These are phyloP conservation scores for Blastobotrys apis DNA, from an alignment of 1,139 yeast species.

Conservation along the genomic window DNA sequence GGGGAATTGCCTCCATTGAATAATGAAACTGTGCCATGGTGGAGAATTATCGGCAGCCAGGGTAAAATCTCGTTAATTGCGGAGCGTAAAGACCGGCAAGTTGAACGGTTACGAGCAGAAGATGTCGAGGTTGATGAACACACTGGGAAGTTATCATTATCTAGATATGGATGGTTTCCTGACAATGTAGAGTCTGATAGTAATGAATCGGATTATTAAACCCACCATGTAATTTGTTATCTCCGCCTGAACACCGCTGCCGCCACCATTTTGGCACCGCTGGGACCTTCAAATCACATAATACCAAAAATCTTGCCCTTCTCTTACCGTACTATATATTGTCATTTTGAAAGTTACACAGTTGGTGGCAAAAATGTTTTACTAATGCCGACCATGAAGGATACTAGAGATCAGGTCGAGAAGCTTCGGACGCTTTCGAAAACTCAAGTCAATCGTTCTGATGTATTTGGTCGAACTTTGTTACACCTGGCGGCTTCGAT, in stretches of 20 bases:
- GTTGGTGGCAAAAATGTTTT: too few species aligned
- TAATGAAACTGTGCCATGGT: constrained; percentile 60
- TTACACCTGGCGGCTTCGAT: constrained; percentile 55
- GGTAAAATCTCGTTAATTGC: constrained; percentile 50
- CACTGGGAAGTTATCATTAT: constrained; percentile 41
- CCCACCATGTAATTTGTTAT: too few species aligned
- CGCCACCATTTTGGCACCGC: too few species aligned
- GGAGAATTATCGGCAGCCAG: constrained; percentile 63
- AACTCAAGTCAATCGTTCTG: constrained; percentile 50
- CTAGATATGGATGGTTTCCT: constrained; percentile 67
- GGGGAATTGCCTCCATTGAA: constrained; percentile 28
- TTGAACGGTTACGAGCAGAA: constrained; percentile 45
- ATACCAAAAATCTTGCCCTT: too few species aligned
- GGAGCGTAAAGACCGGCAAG: constrained; percentile 47
- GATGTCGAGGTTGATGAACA: constrained; percentile 43
- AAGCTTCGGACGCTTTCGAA: constrained; percentile 36
- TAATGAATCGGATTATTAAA: constrained; percentile 1
- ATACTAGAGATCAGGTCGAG: too few species aligned
- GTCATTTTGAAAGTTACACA: too few species aligned
- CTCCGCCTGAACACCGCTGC: not conserved
- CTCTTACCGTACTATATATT: too few species aligned
- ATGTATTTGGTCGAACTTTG: constrained; percentile 69
- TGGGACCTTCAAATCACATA: too few species aligned
- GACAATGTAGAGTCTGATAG: constrained; percentile 28
- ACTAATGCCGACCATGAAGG: too few species aligned